Percentiles rank a stretch among this genome's conserved stretches.
These are phyloP conservation scores for Crucihimalaya himalaica DNA, from an alignment of 345 rosid genomes.

Conservation along the genomic window DNA sequence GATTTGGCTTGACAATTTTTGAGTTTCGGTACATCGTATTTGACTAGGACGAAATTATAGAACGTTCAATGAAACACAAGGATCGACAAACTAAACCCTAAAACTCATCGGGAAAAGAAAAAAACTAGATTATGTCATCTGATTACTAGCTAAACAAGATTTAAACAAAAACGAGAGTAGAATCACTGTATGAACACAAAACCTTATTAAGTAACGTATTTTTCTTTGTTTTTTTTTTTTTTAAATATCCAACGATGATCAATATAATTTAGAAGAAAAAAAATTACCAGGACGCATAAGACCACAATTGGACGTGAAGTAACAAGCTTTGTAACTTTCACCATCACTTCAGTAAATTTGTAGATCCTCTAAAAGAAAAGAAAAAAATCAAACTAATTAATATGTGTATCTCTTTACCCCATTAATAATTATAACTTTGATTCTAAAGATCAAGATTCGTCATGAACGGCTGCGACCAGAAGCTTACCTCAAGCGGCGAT, in stretches of 20 bases:
- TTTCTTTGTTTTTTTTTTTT: not conserved
- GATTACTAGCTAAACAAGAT: not conserved
- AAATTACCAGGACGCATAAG: conserved; percentile 11
- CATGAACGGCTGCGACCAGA: not conserved
- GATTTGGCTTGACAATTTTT: too few relatives aligned
- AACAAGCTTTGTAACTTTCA: conserved; percentile 14
- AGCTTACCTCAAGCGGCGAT: not conserved
- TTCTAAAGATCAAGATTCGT: not conserved
- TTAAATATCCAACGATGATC: not conserved
- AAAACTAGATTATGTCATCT: not conserved
- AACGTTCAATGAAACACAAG: not conserved
- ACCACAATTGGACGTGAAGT: conserved; percentile 27
- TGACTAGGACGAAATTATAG: not conserved
- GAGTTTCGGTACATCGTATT: not conserved
- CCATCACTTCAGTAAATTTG: conserved; percentile 16
- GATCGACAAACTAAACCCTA: not conserved
- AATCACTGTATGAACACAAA: not conserved
- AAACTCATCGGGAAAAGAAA: not conserved
- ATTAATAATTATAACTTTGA: not conserved
- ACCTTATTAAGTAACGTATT: not conserved
- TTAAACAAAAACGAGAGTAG: not conserved
- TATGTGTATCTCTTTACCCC: conserved; percentile 7
- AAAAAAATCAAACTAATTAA: conserved; percentile 3
- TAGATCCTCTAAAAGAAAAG: not conserved
- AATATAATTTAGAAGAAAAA: not conserved